Conservation (phyloP, 208 protist species). For the Porcisia deanei region DNA sequence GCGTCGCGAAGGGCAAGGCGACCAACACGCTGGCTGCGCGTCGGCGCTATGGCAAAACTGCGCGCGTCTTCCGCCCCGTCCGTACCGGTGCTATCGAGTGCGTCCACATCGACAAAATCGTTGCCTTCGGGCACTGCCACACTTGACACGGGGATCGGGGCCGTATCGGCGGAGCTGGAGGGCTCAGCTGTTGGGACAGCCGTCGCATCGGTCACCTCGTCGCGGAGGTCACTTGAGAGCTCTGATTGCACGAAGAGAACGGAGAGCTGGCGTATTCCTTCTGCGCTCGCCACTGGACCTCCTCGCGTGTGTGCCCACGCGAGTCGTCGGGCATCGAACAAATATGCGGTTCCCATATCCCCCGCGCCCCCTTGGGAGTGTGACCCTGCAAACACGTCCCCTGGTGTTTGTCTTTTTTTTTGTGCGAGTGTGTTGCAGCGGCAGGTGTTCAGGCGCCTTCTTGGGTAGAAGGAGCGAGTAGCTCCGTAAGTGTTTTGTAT, state of each 20-base stretch:
- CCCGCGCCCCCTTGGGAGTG: neutral
- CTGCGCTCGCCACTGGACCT: neutral
- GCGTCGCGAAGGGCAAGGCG: conserved; percentile 15
- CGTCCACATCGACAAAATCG: conserved; percentile 8
- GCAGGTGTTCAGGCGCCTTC: neutral
- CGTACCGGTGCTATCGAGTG: neutral
- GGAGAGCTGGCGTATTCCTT: neutral
- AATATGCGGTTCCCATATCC: neutral
- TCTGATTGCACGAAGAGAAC: conserved; percentile 7
- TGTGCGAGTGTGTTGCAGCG: neutral
- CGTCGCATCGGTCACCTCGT: neutral
- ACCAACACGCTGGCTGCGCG: neutral
- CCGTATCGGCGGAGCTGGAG: neutral
- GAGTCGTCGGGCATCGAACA: neutral
- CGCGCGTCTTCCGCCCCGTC: neutral
- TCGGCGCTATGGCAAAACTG: neutral
- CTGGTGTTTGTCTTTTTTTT: neutral
- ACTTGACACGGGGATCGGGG: neutral
- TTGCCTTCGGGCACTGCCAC: neutral
- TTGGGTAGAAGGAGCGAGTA: neutral
- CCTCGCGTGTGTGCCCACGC: neutral
- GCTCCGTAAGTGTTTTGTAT: neutral
- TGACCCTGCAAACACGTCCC: neutral
- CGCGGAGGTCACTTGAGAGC: neutral
- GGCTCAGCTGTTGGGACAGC: neutral